These are phyloP conservation scores for Fraxinus quadrangulata DNA, from an alignment of 257 asterid genomes.

Conservation along the genomic window DNA sequence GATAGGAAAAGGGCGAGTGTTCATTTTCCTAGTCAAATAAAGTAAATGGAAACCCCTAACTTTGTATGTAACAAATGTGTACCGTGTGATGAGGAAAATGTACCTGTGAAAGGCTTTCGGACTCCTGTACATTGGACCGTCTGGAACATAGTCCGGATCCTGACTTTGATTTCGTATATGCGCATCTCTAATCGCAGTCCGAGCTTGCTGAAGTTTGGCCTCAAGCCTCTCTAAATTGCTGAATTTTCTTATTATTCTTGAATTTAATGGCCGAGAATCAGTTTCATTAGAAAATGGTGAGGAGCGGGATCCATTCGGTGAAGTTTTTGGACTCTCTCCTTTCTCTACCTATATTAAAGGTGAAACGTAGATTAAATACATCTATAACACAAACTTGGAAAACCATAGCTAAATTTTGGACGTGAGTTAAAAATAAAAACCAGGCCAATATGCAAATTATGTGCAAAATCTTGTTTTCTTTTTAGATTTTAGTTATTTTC, in stretches of 20 bases:
- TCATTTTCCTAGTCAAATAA: not conserved
- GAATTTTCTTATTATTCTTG: conserved; percentile 33
- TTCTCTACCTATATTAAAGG: conserved; percentile 29
- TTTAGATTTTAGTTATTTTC: too few species aligned
- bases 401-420: too few species aligned
- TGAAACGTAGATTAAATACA: not conserved
- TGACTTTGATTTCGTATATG: conserved; percentile 26
- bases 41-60: too few species aligned
- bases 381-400: not conserved
- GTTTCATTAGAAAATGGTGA: conserved; percentile 36
- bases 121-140: conserved; percentile 74
- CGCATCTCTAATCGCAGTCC: conserved; percentile 55
- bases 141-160: conserved; percentile 63
- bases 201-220: conserved; percentile 59
- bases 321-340: conserved; percentile 28
- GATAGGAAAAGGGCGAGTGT: not conserved
- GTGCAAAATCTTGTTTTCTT: not conserved
- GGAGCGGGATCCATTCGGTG: conserved; percentile 30
- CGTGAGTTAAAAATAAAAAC: too few species aligned
- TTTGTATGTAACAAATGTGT: not conserved
- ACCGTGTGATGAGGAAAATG: not conserved
- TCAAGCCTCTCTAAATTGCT: conserved; percentile 57
- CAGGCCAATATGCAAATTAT: not conserved
- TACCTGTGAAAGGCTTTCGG: conserved; percentile 79
- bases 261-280: conserved; percentile 35